Base-by-base conservation (phyloP, 768 basidiomycete species). In the Naganishia antarctica region DNA sequence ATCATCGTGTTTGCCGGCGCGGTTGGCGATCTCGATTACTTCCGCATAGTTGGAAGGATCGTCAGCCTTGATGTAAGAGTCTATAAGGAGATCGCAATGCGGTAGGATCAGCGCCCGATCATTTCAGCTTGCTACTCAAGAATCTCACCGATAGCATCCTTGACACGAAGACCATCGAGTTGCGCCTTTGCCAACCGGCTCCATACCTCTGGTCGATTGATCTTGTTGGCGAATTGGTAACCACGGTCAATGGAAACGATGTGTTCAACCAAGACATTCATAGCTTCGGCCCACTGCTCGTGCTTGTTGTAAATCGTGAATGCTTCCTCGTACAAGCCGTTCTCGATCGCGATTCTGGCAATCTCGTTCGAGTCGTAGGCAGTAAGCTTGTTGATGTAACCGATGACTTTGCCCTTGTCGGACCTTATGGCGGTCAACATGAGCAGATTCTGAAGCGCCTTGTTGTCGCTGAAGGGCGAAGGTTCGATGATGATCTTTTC, bases 401-500 rank as follows among this genome's bases (percentile, higher is more conserved):
- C 86, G 68, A 97, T 91, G 47, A 99, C 96, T 80, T 97, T 96
- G 74, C 93, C 93, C 80, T 96, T 96, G 80, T 98, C 96, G 3
- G 94, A 89, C 63, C 92, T 89, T 72, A 99, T 90, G 49, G 96
- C 91, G 8, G 96, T 99, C 67, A 99, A 82, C 71, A 99, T 82
- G 61, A 99, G 80, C 62, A 99, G 82, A 78, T 96, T 97, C 81
- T 99, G 94, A 37, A 99, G 83, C 76, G 91, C 97, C 73, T 85
- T 86, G 81, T 99, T 98, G 79, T 99, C 96, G 74, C 87, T 90
- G 84, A 99, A 98, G 7, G 96, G 89, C 21, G 94, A 97, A 3
- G 89, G 87, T 76, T 98, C 93, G 61, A 99, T 85, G 75, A 99
- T 87, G 75, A 99, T 97, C 82, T 99, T 99, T 82, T 99, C 96